Percentiles rank a stretch among this genome's conserved stretches.
Evolutionary conservation across 108 stramenopile genomes (phyloP).

Genomic region (Skeletonema potamos): DNA sequence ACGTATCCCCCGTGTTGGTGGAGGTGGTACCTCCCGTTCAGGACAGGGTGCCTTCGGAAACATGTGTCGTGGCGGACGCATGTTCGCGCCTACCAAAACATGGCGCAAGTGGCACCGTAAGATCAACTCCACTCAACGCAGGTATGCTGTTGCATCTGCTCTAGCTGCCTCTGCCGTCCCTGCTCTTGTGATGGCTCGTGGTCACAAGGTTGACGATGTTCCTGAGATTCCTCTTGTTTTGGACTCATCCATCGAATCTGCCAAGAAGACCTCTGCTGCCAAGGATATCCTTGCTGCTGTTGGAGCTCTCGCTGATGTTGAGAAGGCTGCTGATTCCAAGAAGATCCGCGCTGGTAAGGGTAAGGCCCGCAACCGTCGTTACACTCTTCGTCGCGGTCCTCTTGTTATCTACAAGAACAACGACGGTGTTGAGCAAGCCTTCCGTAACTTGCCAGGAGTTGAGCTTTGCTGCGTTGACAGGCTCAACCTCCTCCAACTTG

Average conservation of each 20-base stretch:
- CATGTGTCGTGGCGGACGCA: constrained; percentile 97
- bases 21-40: constrained; percentile 98
- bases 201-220: constrained; percentile 95
- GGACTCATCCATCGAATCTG: constrained; percentile 74
- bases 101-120: constrained; percentile 99
- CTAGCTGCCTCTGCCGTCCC: constrained; percentile 97
- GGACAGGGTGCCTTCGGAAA: constrained; percentile 99
- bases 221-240: constrained; percentile 98
- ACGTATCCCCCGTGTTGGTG: constrained; percentile 99
- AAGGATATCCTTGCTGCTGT: constrained; percentile 87
- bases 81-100: constrained; percentile 99
- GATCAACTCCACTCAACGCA: constrained; percentile 95
- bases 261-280: constrained; percentile 93
- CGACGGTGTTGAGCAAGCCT: constrained; percentile 91
- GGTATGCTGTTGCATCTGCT: constrained; percentile 97
- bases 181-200: constrained; percentile 98
- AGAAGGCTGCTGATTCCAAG: constrained; percentile 94
- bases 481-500: constrained; percentile 96
- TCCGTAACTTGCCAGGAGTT: constrained; percentile 98
- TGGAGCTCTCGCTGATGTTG: constrained; percentile 94
- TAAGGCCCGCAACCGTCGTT: constrained; percentile 98
- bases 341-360: constrained; percentile 98
- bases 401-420: constrained; percentile 93
- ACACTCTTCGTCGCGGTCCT: constrained; percentile 95
- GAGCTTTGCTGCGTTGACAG: constrained; percentile 95